Conservation (phyloP, 345 rosid genomes). For the Moringa oleifera region DNA sequence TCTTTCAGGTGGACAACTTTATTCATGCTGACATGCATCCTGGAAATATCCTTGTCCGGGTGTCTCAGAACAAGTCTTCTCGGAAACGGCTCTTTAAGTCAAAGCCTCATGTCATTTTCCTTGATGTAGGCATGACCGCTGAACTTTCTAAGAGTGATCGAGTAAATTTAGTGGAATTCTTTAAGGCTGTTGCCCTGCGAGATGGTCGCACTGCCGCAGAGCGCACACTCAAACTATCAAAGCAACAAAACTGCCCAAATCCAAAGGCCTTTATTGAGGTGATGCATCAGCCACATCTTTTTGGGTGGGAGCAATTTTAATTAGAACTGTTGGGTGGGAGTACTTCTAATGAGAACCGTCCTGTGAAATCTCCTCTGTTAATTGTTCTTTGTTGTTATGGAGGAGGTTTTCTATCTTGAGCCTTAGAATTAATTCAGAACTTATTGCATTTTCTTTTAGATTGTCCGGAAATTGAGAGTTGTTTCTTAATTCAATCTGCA, state of each 20-base stretch:
- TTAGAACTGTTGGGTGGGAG: not conserved
- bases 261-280: constrained; percentile 82
- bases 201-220: constrained; percentile 96
- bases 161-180: constrained; percentile 75
- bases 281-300: constrained; percentile 1
- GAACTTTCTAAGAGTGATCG: constrained; percentile 84
- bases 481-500: not conserved
- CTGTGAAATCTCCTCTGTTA: not conserved
- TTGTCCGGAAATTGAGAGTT: not conserved
- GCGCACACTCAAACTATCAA: constrained; percentile 68
- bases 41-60: constrained; percentile 89
- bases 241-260: constrained; percentile 82
- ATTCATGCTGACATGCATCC: constrained; percentile 99
- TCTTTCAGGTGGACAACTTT: constrained; percentile 90
- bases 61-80: constrained; percentile 52
- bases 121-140: constrained; percentile 99
- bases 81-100: constrained; percentile 57
- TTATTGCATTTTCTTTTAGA: not conserved
- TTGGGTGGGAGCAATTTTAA: not conserved
- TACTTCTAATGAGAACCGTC: not conserved
- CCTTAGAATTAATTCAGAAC: not conserved
- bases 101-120: constrained; percentile 93
- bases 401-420: not conserved
- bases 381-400: not conserved
- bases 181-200: constrained; percentile 86